phyloP scores from a whole-genome alignment of 2,329 filamentous ascomycete species.

The Coleophoma eucalyptorum region DNA sequence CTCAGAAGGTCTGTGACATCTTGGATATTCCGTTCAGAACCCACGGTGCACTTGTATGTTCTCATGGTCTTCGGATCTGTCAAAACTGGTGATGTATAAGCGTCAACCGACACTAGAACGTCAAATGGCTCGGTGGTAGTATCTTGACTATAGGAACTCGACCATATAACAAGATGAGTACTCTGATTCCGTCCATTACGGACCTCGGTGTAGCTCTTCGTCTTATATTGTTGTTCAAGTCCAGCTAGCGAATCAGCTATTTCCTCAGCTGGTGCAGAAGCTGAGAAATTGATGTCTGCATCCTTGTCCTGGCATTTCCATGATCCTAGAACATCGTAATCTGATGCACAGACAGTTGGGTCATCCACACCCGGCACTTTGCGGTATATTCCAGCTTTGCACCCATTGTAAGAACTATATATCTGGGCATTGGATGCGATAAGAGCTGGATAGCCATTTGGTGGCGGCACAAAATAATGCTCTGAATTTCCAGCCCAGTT shows the following conservation, averaged over 20 bases:
- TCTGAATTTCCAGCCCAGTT: not conserved
- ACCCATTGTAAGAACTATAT: not conserved
- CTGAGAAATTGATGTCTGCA: not conserved
- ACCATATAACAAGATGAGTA: conserved; percentile 5
- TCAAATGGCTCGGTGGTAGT: not conserved
- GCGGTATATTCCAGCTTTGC: conserved; percentile 1
- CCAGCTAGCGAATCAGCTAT: too few relatives aligned
- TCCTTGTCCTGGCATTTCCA: conserved; percentile 2
- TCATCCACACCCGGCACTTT: not conserved
- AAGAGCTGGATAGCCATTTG: conserved; percentile 1
- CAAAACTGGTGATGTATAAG: not conserved
- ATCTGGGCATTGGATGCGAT: conserved; percentile 4
- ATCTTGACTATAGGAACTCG: not conserved
- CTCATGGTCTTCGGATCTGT: conserved; percentile 1
- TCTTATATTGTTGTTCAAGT: too few relatives aligned
- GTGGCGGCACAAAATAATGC: not conserved
- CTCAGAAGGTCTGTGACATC: not conserved
- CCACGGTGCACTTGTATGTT: conserved; percentile 2
- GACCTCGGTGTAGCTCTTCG: too few relatives aligned
- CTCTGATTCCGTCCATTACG: too few relatives aligned
- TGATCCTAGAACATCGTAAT: conserved; percentile 2
- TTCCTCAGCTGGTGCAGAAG: not conserved
- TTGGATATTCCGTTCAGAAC: not conserved
- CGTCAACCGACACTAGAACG: conserved; percentile 2
- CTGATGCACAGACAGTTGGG: not conserved